These are phyloP conservation scores for Phaffomyces opuntiae DNA, from an alignment of 805 yeast species.

Conservation along the genomic window DNA sequence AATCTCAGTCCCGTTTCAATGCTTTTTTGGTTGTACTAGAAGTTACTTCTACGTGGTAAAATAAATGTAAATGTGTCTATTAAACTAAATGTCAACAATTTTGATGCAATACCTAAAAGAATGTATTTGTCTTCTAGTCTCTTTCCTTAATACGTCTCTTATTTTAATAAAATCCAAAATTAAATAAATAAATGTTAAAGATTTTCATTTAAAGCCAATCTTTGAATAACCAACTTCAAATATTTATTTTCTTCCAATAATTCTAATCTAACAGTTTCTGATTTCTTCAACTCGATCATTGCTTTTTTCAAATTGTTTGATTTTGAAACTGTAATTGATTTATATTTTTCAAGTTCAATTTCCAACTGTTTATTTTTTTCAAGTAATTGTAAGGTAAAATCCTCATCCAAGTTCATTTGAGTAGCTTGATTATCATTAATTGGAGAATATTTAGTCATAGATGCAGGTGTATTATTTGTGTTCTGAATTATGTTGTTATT, in stretches of 20 bases:
- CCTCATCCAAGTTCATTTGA: no score
- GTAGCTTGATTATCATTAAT: no score
- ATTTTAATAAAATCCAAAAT: no score
- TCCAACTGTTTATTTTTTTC: slow-evolving; percentile 1
- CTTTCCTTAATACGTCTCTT: not conserved
- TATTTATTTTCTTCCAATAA: slow-evolving; percentile 30
- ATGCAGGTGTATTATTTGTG: not conserved
- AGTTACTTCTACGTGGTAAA: no score
- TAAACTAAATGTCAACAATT: no score
- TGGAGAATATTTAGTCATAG: not conserved
- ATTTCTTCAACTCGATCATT: slow-evolving; percentile 27
- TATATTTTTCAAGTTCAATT: slow-evolving; percentile 19
- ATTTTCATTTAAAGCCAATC: slow-evolving; percentile 14
- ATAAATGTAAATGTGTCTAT: no score
- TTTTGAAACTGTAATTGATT: slow-evolving; percentile 27
- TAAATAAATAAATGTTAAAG: not conserved
- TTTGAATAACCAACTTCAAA: slow-evolving; percentile 23
- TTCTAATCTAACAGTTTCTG: slow-evolving; percentile 31
- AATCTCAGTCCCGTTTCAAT: not conserved
- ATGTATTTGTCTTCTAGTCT: not conserved
- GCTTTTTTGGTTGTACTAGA: no score
- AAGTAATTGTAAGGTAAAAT: not conserved
- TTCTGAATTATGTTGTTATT: not conserved
- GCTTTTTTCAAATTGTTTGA: slow-evolving; percentile 27
- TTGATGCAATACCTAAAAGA: no score